Base-by-base conservation (phyloP, 768 basidiomycete genomes). In the Arthromyces matolae region DNA sequence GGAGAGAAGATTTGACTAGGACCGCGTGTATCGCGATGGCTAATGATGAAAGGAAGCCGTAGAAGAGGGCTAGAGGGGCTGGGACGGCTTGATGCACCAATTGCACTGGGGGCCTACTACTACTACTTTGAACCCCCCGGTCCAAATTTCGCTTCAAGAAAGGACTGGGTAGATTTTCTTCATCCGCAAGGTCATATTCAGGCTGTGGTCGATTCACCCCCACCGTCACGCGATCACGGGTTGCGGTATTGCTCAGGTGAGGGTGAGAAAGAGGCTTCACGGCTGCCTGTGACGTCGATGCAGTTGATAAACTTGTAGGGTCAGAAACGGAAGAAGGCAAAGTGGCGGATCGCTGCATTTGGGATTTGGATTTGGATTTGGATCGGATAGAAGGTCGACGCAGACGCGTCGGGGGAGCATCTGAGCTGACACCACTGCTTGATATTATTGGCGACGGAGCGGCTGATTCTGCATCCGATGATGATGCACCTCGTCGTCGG, bases 101-200 rank as follows among this genome's bases (percentile, higher is more conserved):
- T 12, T 42, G 37, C 20, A 33, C 35, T 12, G 58, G 41, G 29
- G 42, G 52, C 20, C 43, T 44, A 25, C 37, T 46, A 22, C 47
- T 22, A 10, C 38, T 47, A 28, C n/a, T n/a, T n/a, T n/a, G n/a
- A n/a, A n/a, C n/a, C n/a, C n/a, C n/a, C n/a, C 80, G 4, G 51
- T 64, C 41, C 19, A 55, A 35, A 8, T 50, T 53, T 9, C 78
- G 72, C 60, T 84, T 86, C 34, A 92, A 61, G 66, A 92, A 92
- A 5, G 89, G 90, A 60, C 86, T 89, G 0, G 89, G 90, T 0
- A 92, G 73, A 62, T 90, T 91, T 63, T 89, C 89, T 60, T 89
- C 89, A 60, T 92, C 88, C 0, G 72, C 71, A 8, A 85, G 56
- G 61, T 90, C 83, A 56, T 89, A 92, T 49, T 76, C 68, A 3